Conservation (phyloP, 345 rosid genomes). For the Tarenaya hassleriana region DNA sequence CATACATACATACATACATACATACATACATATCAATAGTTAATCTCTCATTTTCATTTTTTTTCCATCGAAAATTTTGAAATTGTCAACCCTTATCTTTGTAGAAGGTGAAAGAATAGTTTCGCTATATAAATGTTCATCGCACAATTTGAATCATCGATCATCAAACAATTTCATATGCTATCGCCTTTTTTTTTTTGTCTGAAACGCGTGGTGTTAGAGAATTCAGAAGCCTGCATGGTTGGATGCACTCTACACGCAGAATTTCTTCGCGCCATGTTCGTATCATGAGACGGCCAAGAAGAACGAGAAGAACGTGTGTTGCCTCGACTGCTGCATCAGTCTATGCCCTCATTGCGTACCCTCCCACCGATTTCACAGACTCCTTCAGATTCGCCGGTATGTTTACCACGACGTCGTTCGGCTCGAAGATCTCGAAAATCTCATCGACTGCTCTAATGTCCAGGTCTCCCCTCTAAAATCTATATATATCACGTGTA, state of each 20-base stretch:
- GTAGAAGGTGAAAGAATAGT: too few species aligned
- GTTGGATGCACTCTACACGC: constrained; percentile 77
- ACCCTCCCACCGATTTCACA: constrained; percentile 73
- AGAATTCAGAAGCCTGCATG: constrained; percentile 87
- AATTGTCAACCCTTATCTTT: too few species aligned
- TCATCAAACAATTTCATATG: too few species aligned
- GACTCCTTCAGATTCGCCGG: constrained; percentile 92
- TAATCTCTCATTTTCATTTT: not conserved
- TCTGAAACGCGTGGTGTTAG: too few species aligned
- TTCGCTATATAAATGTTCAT: too few species aligned
- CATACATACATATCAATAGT: not conserved
- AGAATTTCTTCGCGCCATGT: constrained; percentile 80
- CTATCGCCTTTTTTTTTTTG: too few species aligned
- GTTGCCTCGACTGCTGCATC: constrained; percentile 81
- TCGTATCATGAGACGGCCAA: constrained; percentile 65
- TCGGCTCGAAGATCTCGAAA: constrained; percentile 82
- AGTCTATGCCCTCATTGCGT: constrained; percentile 96
- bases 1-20: not conserved
- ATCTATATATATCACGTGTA: not conserved
- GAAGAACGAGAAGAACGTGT: constrained; percentile 91
- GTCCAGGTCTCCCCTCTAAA: constrained; percentile 59
- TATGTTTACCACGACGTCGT: constrained; percentile 97
- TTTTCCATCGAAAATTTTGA: not conserved
- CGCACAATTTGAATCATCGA: too few species aligned
- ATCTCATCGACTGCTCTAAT: constrained; percentile 84